Base-by-base conservation (phyloP, 2,329 filamentous ascomycete genomes). In the Stenocarpella maydis region DNA sequence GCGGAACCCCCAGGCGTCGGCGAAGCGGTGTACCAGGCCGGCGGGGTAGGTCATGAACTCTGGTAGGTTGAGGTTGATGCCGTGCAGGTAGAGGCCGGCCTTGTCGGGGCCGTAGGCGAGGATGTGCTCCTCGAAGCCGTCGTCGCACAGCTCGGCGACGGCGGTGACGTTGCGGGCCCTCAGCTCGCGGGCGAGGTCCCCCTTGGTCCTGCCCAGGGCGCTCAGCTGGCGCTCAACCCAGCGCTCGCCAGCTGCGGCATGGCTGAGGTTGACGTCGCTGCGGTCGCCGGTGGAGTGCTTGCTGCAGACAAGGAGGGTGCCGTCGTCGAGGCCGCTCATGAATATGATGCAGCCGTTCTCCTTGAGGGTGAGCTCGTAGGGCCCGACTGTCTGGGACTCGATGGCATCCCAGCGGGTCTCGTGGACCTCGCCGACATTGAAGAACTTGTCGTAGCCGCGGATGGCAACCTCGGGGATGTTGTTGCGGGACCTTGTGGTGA, bases 291-390 rank as follows among this genome's bases (percentile, higher is more conserved):
- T 98, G 0, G 96, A 98, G 79, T 99, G 96, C 78, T 99, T 99
- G 85, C 95, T 98, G 87, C 95, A 98, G n/a, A 99, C 95, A 9
- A 99, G 84, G 12, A 99, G 84, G 1, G 93, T 94, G 43, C 89
- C 95, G 75, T 98, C 95, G 76, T 97, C 93, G 26, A 99, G 85
- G 17, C 95, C 96, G 19, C 94, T 91, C 53, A 99, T 90, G 83
- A 99, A 99, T 74, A 99, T 98, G 80, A 99, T 99, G 80, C 96
- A 99, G n/a, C 96, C 96, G 76, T 99, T 99, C 81, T 99, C 96
- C 82, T 99, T 99, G 65, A 98, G 89, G 69, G 94, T 98, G 68
- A 99, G 83, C 81, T 99, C 96, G 75, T 98, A 99, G 0, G 96
- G 96, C 0, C 94, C 94, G 72, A 88, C 83, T 0, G 96, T 98